Percentiles rank a stretch among this genome's conserved stretches.
phyloP scores from a whole-genome alignment of 1,284 basidiomycete genomes.

The Puccinia sorghi region DNA sequence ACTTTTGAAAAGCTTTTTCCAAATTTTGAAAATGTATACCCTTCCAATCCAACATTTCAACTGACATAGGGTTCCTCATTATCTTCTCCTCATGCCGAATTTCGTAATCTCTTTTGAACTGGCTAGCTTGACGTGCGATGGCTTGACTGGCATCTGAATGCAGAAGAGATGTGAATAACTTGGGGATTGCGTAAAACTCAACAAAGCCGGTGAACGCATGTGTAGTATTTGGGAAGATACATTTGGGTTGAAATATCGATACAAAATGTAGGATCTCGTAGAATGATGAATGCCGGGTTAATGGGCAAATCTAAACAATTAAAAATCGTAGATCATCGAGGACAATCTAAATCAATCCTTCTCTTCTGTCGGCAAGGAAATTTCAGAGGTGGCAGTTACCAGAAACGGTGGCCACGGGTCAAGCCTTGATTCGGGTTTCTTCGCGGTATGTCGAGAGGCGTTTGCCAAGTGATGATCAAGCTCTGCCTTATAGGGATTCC shows the following conservation, averaged over 20 bases:
- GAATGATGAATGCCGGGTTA: constrained; percentile 37
- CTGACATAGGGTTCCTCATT: not conserved
- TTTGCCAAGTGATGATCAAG: not conserved
- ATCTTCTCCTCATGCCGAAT: not conserved
- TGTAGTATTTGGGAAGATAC: constrained; percentile 37
- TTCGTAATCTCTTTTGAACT: constrained; percentile 16
- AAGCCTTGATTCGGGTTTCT: not conserved
- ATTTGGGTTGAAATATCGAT: constrained; percentile 22
- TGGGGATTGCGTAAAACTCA: constrained; percentile 27
- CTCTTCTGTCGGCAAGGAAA: not conserved
- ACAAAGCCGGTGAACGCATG: constrained; percentile 12
- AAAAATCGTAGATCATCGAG: not conserved
- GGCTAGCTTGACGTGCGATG: not conserved
- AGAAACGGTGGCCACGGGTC: constrained; percentile 29
- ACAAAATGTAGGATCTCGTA: constrained; percentile 28
- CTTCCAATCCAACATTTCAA: constrained; percentile 24
- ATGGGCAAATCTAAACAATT: constrained; percentile 14
- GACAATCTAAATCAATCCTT: not conserved
- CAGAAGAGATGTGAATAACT: constrained; percentile 25
- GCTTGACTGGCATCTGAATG: not conserved
- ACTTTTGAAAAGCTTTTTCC: not conserved
- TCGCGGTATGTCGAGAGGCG: not conserved
- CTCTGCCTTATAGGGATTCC: not conserved
- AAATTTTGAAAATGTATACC: not conserved
- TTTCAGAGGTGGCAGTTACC: constrained; percentile 9